phyloP scores from a whole-genome alignment of 805 yeast genomes.

The Maudiozyma serrabonitensis region DNA sequence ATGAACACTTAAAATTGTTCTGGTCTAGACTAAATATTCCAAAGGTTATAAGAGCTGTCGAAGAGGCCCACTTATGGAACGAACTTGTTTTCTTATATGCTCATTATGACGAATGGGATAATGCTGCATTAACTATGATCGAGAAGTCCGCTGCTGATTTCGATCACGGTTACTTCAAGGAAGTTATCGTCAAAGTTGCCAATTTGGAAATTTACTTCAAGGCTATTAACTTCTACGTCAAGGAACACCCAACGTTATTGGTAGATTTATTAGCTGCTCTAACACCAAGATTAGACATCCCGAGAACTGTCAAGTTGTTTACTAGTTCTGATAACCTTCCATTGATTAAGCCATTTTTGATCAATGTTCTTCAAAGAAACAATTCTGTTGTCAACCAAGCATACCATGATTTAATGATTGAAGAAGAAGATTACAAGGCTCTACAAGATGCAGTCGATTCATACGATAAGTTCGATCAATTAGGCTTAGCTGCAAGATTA shows the following conservation, averaged over 20 bases:
- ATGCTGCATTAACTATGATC: slow-evolving; percentile 94
- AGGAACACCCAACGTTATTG: slow-evolving; percentile 82
- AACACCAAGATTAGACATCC: slow-evolving; percentile 83
- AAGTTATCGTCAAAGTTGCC: slow-evolving; percentile 86
- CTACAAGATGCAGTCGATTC: slow-evolving; percentile 79
- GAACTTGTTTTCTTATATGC: slow-evolving; percentile 93
- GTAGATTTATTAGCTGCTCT: slow-evolving; percentile 78
- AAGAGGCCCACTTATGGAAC: slow-evolving; percentile 89
- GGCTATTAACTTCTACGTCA: slow-evolving; percentile 89
- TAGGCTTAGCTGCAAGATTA: slow-evolving; percentile 84
- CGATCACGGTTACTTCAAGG: slow-evolving; percentile 91
- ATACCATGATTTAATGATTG: slow-evolving; percentile 88
- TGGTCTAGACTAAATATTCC: slow-evolving; percentile 98
- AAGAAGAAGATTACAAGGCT: slow-evolving; percentile 92
- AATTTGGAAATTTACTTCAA: slow-evolving; percentile 95
- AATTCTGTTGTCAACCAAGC: slow-evolving; percentile 88
- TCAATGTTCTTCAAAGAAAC: slow-evolving; percentile 84
- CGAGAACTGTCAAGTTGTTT: slow-evolving; percentile 91
- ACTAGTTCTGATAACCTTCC: slow-evolving; percentile 94
- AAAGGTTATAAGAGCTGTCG: slow-evolving; percentile 89
- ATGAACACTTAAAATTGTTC: slow-evolving; percentile 94
- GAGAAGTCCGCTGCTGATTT: slow-evolving; percentile 88
- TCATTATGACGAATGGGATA: slow-evolving; percentile 99
- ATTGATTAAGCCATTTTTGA: slow-evolving; percentile 87
- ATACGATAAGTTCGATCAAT: slow-evolving; percentile 82